phyloP scores from a whole-genome alignment of 2,329 filamentous ascomycete species.

The Ascochyta viciae-villosae region DNA sequence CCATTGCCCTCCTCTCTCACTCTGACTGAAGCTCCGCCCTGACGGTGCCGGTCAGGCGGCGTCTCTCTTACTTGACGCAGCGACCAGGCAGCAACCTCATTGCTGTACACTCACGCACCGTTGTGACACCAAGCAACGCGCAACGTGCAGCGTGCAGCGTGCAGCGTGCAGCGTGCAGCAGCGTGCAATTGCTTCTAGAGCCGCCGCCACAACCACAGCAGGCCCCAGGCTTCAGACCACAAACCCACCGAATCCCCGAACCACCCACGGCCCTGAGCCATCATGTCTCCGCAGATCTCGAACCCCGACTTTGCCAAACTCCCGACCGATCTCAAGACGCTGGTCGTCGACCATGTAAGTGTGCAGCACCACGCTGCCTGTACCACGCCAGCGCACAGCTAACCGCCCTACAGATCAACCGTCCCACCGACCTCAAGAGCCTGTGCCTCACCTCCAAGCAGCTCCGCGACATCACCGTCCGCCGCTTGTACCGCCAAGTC shows the following conservation, averaged over 20 bases:
- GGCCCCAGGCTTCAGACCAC: background rate
- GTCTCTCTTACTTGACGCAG: background rate
- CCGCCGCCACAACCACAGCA: constrained; percentile 1
- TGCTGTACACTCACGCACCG: background rate
- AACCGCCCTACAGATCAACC: constrained; percentile 45
- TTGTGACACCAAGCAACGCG: no score
- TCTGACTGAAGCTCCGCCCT: background rate
- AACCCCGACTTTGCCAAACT: constrained; percentile 40
- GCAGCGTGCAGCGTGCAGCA: background rate
- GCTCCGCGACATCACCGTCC: constrained; percentile 55
- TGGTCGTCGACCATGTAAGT: constrained; percentile 49
- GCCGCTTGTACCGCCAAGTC: constrained; percentile 56
- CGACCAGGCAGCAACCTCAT: background rate
- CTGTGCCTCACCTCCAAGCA: constrained; percentile 57
- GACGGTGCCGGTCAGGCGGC: background rate
- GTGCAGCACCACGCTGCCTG: background rate
- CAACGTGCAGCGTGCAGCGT: no score
- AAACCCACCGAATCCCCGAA: background rate
- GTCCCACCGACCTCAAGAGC: constrained; percentile 57
- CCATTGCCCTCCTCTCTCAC: background rate
- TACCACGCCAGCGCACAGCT: constrained; percentile 3
- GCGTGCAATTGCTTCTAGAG: background rate
- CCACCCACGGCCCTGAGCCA: background rate
- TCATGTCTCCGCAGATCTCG: constrained; percentile 31
- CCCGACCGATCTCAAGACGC: constrained; percentile 49